A percentile compares a stretch with the other conserved stretches of the same genome.
Conservation (phyloP, 495 filamentous ascomycete genomes). For the Penicillium pancosmium region DNA sequence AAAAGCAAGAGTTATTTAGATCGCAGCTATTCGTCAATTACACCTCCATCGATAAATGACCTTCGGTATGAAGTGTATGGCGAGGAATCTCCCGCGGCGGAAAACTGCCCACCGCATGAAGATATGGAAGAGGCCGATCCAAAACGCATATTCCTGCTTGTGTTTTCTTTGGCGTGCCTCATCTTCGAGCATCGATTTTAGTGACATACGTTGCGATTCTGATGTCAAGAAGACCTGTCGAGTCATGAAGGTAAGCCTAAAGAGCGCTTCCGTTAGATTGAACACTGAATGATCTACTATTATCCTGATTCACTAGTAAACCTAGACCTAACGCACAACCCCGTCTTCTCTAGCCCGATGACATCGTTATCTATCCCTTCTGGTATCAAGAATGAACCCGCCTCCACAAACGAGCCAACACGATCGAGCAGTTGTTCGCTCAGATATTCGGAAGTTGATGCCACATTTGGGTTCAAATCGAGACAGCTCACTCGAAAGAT, state of each 20-base stretch:
- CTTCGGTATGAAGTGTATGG: background rate
- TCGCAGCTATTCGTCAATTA: conserved; percentile 11
- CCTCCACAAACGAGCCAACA: too few species aligned
- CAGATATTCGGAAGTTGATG: too few species aligned
- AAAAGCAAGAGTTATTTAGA: conserved; percentile 14
- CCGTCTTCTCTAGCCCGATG: too few species aligned
- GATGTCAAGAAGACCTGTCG: background rate
- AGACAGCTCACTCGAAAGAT: too few species aligned
- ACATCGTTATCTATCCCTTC: too few species aligned
- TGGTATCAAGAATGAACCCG: too few species aligned
- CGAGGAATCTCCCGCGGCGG: background rate
- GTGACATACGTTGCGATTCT: background rate
- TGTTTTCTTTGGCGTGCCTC: background rate
- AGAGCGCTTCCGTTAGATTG: too few species aligned
- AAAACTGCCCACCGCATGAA: background rate
- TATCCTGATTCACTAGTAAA: too few species aligned
- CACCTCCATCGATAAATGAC: background rate
- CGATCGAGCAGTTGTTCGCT: too few species aligned
- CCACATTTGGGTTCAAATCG: too few species aligned
- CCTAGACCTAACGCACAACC: too few species aligned
- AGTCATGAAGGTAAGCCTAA: background rate
- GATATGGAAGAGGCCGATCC: background rate
- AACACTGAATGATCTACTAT: too few species aligned
- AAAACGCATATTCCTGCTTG: background rate
- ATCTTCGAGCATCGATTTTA: background rate